phyloP scores from a whole-genome alignment of 805 yeast species.

The Pichia pseudocactophila region DNA sequence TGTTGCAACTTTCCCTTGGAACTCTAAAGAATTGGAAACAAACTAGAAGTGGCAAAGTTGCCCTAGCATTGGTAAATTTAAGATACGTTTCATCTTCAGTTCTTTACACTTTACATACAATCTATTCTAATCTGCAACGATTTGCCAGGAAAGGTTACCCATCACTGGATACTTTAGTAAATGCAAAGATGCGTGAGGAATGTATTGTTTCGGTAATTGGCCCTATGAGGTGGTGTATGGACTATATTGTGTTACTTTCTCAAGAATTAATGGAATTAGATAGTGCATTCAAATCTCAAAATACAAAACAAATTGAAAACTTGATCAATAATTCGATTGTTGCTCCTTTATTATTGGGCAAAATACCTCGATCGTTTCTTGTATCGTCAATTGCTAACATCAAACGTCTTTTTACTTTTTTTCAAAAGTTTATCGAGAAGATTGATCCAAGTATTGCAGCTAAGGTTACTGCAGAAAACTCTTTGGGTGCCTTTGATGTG shows the following conservation, averaged over 20 bases:
- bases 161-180: constrained; percentile 35
- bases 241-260: constrained; percentile 58
- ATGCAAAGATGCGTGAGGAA: constrained; percentile 46
- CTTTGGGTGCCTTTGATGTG: constrained; percentile 24
- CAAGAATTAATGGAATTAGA: constrained; percentile 58
- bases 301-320: constrained; percentile 16
- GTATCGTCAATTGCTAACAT: constrained; percentile 60
- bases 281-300: constrained; percentile 20
- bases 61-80: constrained; percentile 58
- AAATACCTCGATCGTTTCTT: constrained; percentile 60
- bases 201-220: constrained; percentile 62
- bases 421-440: constrained; percentile 48
- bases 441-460: constrained; percentile 28
- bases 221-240: constrained; percentile 77
- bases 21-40: constrained; percentile 31
- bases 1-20: constrained; percentile 63
- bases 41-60: constrained; percentile 37
- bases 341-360: constrained; percentile 52
- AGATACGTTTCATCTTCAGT: constrained; percentile 65
- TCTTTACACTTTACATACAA: constrained; percentile 50
- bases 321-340: constrained; percentile 30
- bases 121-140: constrained; percentile 54
- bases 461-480: constrained; percentile 23
- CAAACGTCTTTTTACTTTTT: constrained; percentile 49
- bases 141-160: constrained; percentile 47